phyloP scores from a whole-genome alignment of 768 basidiomycete genomes.

The Peribolospora baueri region DNA sequence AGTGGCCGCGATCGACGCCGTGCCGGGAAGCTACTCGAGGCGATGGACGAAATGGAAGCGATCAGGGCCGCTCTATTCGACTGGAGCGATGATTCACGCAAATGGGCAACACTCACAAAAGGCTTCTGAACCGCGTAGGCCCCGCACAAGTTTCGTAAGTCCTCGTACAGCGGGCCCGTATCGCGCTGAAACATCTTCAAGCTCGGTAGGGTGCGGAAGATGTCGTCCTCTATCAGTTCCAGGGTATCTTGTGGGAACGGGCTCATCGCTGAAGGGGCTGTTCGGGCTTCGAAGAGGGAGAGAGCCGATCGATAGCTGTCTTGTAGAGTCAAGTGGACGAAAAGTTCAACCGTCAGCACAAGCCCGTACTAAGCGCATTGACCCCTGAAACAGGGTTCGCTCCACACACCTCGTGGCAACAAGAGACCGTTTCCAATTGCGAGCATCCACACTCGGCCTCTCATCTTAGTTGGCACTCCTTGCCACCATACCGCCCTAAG shows the following conservation, averaged over 20 bases:
- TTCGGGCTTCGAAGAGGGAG: conserved; percentile 50
- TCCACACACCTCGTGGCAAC: too few species aligned
- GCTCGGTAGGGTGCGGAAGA: conserved; percentile 39
- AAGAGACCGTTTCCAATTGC: too few species aligned
- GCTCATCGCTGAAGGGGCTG: conserved; percentile 37
- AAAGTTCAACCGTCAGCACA: too few species aligned
- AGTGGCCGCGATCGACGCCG: conserved; percentile 46
- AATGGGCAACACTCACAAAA: conserved; percentile 27
- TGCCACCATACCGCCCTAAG: too few species aligned
- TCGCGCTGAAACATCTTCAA: conserved; percentile 57
- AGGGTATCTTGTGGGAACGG: conserved; percentile 42
- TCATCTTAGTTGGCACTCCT: too few species aligned
- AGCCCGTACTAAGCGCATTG: too few species aligned
- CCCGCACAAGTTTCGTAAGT: conserved; percentile 57
- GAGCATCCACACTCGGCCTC: too few species aligned
- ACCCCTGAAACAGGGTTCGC: too few species aligned
- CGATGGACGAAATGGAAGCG: too few species aligned
- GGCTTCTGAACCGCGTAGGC: conserved; percentile 76
- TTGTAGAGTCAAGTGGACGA: conserved; percentile 15
- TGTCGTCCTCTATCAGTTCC: conserved; percentile 46
- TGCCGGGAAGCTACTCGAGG: conserved; percentile 13
- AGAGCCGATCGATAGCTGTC: conserved; percentile 49
- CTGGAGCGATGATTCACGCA: background rate
- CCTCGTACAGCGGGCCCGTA: conserved; percentile 52
- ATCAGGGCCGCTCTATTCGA: background rate